Conservation (phyloP, 73 alveolate genomes). For the Urostyla sp. region DNA sequence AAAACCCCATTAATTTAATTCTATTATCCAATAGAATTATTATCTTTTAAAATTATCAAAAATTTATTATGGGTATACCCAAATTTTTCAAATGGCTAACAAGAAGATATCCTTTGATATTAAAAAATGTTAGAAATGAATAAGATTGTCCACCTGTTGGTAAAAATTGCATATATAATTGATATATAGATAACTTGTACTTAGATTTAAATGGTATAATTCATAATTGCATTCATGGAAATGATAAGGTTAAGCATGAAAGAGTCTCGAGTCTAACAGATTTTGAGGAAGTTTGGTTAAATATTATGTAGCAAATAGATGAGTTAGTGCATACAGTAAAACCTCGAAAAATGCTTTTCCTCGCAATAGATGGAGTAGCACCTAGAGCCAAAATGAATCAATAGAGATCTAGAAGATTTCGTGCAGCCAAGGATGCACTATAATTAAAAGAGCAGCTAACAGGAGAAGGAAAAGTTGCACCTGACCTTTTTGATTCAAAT, state of each 20-base stretch:
- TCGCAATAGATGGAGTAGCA: constrained; percentile 97
- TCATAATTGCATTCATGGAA: constrained; percentile 92
- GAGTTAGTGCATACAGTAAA: constrained; percentile 84
- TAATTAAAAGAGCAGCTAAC: constrained; percentile 66
- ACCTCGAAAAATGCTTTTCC: constrained; percentile 90
- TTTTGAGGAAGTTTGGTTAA: constrained; percentile 86
- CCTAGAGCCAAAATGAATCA: constrained; percentile 98
- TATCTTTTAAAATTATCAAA: constrained; percentile 13
- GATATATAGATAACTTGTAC: constrained; percentile 91
- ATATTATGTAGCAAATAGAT: constrained; percentile 88
- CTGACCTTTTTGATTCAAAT: constrained; percentile 86
- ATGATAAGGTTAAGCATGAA: constrained; percentile 75
- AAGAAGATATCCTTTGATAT: constrained; percentile 93
- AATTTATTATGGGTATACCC: constrained; percentile 99
- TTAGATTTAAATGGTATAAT: constrained; percentile 97
- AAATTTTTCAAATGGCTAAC: constrained; percentile 95
- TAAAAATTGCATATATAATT: background rate
- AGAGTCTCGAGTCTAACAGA: constrained; percentile 78
- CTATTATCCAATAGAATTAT: background rate
- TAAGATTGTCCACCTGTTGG: constrained; percentile 85
- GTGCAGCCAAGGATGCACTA: constrained; percentile 80
- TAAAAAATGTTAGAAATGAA: constrained; percentile 74
- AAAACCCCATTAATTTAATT: no score
- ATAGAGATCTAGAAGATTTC: constrained; percentile 94
- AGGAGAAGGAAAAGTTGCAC: constrained; percentile 75